phyloP scores from a whole-genome alignment of 2,329 filamentous ascomycete genomes.

The Paramyrothecium sp. region DNA sequence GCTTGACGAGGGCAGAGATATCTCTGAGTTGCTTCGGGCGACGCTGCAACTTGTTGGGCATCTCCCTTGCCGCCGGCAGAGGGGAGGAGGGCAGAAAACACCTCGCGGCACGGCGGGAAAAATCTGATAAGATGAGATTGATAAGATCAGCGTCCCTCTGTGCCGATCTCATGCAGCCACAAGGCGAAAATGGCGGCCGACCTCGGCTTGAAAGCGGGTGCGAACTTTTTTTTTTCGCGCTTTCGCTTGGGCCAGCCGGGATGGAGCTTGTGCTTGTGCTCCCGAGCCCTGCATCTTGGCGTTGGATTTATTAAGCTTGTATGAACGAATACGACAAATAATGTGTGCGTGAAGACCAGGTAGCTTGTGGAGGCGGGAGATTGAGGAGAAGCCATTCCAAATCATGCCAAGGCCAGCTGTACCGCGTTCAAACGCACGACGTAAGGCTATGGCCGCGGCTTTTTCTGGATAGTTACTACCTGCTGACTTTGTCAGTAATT shows the following conservation, averaged over 20 bases:
- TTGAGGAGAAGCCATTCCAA: neutral
- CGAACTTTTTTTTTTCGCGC: neutral
- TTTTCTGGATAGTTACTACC: too few species aligned
- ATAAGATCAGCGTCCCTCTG: neutral
- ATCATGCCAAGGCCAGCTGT: too few species aligned
- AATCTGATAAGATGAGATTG: neutral
- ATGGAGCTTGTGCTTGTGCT: neutral
- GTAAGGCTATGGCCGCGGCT: too few species aligned
- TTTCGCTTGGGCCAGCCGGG: neutral
- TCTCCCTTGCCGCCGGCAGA: neutral
- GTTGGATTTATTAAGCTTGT: neutral
- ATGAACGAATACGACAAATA: neutral
- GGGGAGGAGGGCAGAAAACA: neutral
- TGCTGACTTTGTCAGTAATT: too few species aligned
- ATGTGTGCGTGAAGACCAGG: neutral
- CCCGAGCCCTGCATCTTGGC: neutral
- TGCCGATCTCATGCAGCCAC: neutral
- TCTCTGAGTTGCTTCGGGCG: too few species aligned
- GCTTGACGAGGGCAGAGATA: too few species aligned
- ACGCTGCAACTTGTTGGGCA: neutral
- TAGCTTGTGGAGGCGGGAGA: neutral
- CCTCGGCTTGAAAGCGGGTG: neutral
- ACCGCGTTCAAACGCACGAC: too few species aligned
- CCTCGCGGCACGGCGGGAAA: neutral
- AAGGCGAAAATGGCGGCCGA: neutral